Percentiles rank a stretch among this genome's conserved stretches.
Conservation (phyloP, 2,329 filamentous ascomycete genomes). For the Keithomyces neogunnii region DNA sequence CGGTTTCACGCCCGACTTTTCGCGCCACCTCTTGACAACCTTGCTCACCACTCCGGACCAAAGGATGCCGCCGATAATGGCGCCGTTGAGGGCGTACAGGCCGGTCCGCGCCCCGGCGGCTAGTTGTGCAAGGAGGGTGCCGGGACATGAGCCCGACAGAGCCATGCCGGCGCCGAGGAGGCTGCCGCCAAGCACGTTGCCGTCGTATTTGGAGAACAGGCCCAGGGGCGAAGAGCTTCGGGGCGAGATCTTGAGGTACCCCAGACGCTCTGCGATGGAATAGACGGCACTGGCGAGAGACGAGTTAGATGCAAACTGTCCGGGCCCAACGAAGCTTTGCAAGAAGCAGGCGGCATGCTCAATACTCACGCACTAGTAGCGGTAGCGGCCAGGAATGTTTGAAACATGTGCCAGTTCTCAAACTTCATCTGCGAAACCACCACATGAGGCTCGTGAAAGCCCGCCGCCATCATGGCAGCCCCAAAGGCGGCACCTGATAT, state of each 20-base stretch:
- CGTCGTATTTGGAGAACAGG: constrained; percentile 48
- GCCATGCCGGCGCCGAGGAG: constrained; percentile 60
- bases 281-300: constrained; percentile 34
- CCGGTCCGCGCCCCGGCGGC: constrained; percentile 44
- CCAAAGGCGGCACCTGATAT: constrained; percentile 52
- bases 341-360: no score
- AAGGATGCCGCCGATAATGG: constrained; percentile 44
- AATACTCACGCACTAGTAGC: constrained; percentile 50
- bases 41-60: constrained; percentile 37
- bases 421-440: constrained; percentile 54
- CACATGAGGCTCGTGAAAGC: constrained; percentile 50
- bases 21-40: constrained; percentile 19
- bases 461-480: constrained; percentile 49
- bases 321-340: no score
- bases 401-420: constrained; percentile 56
- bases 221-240: constrained; percentile 43
- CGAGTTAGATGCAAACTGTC: neutral
- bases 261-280: constrained; percentile 33
- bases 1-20: constrained; percentile 16
- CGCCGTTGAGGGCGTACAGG: constrained; percentile 44
- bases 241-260: constrained; percentile 34
- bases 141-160: constrained; percentile 56
- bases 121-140: constrained; percentile 54
- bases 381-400: constrained; percentile 54
- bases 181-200: constrained; percentile 55